phyloP scores from a whole-genome alignment of 805 yeast species.

The Wickerhamiella allomyrinae region DNA sequence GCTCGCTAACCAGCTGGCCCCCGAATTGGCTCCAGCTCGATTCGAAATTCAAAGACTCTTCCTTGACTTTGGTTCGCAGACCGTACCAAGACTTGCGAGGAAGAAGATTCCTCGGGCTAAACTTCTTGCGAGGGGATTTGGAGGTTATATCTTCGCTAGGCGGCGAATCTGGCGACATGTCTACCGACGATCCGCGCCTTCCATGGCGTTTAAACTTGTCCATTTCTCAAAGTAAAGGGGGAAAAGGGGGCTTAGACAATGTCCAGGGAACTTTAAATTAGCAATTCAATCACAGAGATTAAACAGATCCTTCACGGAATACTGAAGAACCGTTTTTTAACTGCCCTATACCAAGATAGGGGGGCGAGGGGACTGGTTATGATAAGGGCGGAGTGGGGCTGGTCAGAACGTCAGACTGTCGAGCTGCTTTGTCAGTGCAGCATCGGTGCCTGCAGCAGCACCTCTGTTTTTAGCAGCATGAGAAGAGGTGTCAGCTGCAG shows the following conservation, averaged over 20 bases:
- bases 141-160: neutral
- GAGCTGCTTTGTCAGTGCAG: conserved; percentile 9
- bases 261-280: neutral
- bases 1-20: neutral
- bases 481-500: no score
- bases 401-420: conserved; percentile 38
- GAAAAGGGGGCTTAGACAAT: no score
- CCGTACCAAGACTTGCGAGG: conserved; percentile 9
- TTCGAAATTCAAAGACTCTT: neutral
- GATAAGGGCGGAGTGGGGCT: no score
- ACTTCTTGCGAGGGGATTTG: neutral
- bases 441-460: no score
- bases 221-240: neutral
- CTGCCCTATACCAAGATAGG: no score
- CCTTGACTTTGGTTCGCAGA: conserved; percentile 2
- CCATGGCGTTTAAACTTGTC: neutral
- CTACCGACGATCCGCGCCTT: no score
- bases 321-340: no score
- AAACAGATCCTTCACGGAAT: neutral
- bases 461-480: no score
- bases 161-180: neutral
- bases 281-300: neutral
- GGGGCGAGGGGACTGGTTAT: no score
- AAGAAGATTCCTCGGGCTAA: neutral
- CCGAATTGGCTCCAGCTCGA: neutral